These are phyloP conservation scores for Lentinula sp. DNA, from an alignment of 768 basidiomycete species.

Conservation along the genomic window DNA sequence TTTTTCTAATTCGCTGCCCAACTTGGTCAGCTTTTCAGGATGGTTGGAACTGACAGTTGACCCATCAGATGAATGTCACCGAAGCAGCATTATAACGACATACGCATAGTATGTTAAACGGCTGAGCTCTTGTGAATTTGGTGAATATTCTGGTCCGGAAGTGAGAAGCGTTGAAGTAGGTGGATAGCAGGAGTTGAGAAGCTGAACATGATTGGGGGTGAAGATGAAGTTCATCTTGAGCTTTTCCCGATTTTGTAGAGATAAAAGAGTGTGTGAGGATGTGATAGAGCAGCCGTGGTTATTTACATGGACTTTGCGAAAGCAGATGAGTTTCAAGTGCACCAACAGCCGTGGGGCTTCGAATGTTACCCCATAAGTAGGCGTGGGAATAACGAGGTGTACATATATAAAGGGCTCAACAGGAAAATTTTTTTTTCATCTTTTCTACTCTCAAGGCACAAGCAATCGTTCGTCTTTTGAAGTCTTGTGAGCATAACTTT, in stretches of 20 bases:
- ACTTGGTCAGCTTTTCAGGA: conserved; percentile 74
- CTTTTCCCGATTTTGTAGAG: no score
- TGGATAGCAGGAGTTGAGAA: conserved; percentile 85
- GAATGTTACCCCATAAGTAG: background rate
- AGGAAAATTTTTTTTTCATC: conserved; percentile 1
- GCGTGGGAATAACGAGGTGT: background rate
- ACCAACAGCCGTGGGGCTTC: background rate
- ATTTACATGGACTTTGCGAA: background rate
- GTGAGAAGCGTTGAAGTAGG: conserved; percentile 67
- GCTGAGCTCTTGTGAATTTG: conserved; percentile 82
- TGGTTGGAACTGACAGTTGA: conserved; percentile 51
- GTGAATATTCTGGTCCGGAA: conserved; percentile 70
- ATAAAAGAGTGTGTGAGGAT: background rate
- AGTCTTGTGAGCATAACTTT: conserved; percentile 15
- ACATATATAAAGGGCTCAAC: no score
- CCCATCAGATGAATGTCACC: background rate
- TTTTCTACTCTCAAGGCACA: background rate
- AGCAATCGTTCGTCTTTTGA: background rate
- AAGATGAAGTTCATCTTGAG: conserved; percentile 63
- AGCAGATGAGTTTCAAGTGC: background rate
- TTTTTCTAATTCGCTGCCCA: conserved; percentile 74
- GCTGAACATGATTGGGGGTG: conserved; percentile 77
- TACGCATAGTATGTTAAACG: conserved; percentile 80
- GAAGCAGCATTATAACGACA: conserved; percentile 8
- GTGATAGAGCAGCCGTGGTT: background rate